A percentile compares a stretch with the other conserved stretches of the same genome.
phyloP scores from a whole-genome alignment of 345 rosid genomes.

The Nephelium lappaceum region DNA sequence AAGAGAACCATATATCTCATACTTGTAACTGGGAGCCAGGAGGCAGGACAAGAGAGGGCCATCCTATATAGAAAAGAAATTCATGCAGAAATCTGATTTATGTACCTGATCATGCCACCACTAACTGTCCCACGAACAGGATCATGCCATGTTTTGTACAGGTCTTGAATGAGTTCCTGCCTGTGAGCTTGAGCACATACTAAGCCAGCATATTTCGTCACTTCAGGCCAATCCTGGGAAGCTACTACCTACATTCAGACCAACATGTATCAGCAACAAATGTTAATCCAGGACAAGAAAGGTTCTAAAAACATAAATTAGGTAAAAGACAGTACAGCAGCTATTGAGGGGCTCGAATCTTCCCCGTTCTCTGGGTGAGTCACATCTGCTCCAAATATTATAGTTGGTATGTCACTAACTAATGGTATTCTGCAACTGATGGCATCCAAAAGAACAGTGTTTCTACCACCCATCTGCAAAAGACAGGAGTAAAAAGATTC shows the following conservation, averaged over 20 bases:
- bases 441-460: slow-evolving; percentile 95
- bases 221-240: slow-evolving; percentile 99
- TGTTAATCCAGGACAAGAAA: background rate
- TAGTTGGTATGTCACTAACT: slow-evolving; percentile 97
- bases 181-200: slow-evolving; percentile 99
- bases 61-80: background rate
- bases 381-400: slow-evolving; percentile 98
- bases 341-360: slow-evolving; percentile 98
- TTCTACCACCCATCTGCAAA: slow-evolving; percentile 97
- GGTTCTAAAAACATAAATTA: background rate
- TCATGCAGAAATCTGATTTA: background rate
- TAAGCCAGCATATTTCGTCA: slow-evolving; percentile 94
- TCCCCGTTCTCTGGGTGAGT: slow-evolving; percentile 99
- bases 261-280: slow-evolving; percentile 21
- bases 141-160: slow-evolving; percentile 99
- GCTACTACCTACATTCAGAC: slow-evolving; percentile 79
- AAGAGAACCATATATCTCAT: slow-evolving; percentile 1
- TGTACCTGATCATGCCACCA: slow-evolving; percentile 98
- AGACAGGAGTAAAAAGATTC: slow-evolving; percentile 1
- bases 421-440: slow-evolving; percentile 95
- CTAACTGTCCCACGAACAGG: slow-evolving; percentile 93
- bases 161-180: slow-evolving; percentile 96
- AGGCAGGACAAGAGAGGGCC: background rate
- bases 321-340: slow-evolving; percentile 61
- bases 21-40: background rate